Evolutionary conservation across 1,284 basidiomycete genomes (phyloP).

Genomic region (Rhodotorula sp.): DNA sequence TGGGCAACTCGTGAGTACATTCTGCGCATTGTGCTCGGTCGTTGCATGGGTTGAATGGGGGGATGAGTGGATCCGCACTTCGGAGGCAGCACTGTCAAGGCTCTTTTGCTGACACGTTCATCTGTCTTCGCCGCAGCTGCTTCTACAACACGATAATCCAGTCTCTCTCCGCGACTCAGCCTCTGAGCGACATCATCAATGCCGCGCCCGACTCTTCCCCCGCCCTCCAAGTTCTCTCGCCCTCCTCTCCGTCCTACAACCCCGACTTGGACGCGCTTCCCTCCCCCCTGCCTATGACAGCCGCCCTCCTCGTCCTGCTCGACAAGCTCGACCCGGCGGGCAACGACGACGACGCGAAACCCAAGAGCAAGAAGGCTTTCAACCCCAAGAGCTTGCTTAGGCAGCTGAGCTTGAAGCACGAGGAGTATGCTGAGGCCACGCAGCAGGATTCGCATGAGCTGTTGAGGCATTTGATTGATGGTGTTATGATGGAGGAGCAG

Average conservation of each 20-base stretch:
- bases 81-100: background rate
- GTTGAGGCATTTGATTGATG: slow-evolving; percentile 79
- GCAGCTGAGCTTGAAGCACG: slow-evolving; percentile 76
- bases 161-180: slow-evolving; percentile 43
- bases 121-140: slow-evolving; percentile 33
- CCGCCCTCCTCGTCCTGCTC: slow-evolving; percentile 33
- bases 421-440: slow-evolving; percentile 77
- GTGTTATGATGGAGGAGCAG: slow-evolving; percentile 91
- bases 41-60: too few relatives aligned
- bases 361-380: slow-evolving; percentile 37
- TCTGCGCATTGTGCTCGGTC: too few relatives aligned
- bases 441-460: slow-evolving; percentile 97
- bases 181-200: slow-evolving; percentile 42
- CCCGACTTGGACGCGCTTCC: slow-evolving; percentile 39
- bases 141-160: slow-evolving; percentile 48
- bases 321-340: slow-evolving; percentile 28
- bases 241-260: slow-evolving; percentile 27
- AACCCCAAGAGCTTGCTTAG: slow-evolving; percentile 57
- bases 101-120: background rate
- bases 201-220: slow-evolving; percentile 40
- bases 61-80: background rate
- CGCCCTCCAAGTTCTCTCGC: slow-evolving; percentile 37
- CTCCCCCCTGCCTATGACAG: slow-evolving; percentile 42
- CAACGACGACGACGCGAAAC: slow-evolving; percentile 26
- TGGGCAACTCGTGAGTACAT: slow-evolving; percentile 41